These are phyloP conservation scores for Fraxinus dipetala DNA, from an alignment of 305 asterid species.

Conservation along the genomic window DNA sequence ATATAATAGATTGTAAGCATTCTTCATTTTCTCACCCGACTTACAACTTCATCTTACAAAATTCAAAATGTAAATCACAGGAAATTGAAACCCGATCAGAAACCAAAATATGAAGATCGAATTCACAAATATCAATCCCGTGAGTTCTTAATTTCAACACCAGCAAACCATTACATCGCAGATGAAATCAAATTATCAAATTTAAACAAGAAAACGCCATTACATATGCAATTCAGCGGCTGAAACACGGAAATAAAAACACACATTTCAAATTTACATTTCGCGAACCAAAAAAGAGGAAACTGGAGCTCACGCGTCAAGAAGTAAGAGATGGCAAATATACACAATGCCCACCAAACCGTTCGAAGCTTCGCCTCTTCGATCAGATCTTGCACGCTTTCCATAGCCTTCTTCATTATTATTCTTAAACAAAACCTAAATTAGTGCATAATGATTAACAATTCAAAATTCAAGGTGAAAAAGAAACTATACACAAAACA, in stretches of 20 bases:
- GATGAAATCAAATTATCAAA: slow-evolving; percentile 13
- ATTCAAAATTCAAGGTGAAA: background rate
- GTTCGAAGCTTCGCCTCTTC: slow-evolving; percentile 79
- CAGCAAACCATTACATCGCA: background rate
- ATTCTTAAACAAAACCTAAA: slow-evolving; percentile 1
- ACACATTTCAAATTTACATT: background rate
- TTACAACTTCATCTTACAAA: background rate
- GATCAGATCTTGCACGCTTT: slow-evolving; percentile 65
- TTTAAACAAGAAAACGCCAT: background rate
- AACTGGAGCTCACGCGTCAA: slow-evolving; percentile 54
- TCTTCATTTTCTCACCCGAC: background rate
- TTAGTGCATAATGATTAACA: slow-evolving; percentile 2
- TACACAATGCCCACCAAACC: slow-evolving; percentile 79
- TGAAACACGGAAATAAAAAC: background rate
- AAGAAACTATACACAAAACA: background rate
- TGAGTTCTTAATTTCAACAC: slow-evolving; percentile 10
- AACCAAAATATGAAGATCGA: background rate
- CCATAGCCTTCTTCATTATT: slow-evolving; percentile 53
- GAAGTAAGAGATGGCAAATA: slow-evolving; percentile 61
- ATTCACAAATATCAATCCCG: background rate
- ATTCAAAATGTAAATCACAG: background rate
- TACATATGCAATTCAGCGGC: background rate
- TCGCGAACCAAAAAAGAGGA: background rate
- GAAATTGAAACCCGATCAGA: slow-evolving; percentile 1
- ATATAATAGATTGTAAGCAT: background rate